phyloP scores from a whole-genome alignment of 257 asterid genomes.

The Striga asiatica region DNA sequence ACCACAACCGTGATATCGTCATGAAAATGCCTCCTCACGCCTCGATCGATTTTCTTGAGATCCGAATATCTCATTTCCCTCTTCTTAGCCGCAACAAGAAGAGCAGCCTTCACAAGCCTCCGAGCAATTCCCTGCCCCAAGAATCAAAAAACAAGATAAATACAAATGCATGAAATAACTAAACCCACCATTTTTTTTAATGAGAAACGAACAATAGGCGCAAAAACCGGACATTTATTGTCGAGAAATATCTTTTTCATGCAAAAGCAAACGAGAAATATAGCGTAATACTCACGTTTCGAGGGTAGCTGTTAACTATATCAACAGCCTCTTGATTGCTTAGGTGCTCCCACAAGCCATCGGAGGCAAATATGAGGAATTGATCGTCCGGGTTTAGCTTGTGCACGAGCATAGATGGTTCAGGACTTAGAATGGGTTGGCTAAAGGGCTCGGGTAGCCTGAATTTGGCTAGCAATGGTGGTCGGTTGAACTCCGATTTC shows the following conservation, averaged over 20 bases:
- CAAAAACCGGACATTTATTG: too few species aligned
- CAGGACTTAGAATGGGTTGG: conserved; percentile 61
- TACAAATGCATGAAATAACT: too few species aligned
- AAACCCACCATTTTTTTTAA: too few species aligned
- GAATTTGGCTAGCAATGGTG: conserved; percentile 57
- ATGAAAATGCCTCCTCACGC: conserved; percentile 94
- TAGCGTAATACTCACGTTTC: not conserved
- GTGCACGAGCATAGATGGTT: conserved; percentile 53
- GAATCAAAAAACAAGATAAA: not conserved
- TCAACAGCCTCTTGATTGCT: not conserved
- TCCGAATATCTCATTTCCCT: conserved; percentile 88
- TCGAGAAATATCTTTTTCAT: too few species aligned
- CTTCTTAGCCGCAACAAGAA: conserved; percentile 75
- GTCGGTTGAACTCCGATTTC: conserved; percentile 54
- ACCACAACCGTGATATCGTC: too few species aligned
- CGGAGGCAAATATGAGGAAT: not conserved
- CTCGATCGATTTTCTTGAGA: conserved; percentile 74
- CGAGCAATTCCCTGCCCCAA: conserved; percentile 57
- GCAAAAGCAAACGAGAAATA: not conserved
- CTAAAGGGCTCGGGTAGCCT: conserved; percentile 42
- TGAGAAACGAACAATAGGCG: too few species aligned
- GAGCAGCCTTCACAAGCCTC: conserved; percentile 66
- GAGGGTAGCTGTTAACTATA: not conserved
- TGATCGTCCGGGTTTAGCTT: conserved; percentile 42
- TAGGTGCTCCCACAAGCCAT: not conserved